phyloP scores from a whole-genome alignment of 352 stramenopile species.

The Pythium sp. region DNA sequence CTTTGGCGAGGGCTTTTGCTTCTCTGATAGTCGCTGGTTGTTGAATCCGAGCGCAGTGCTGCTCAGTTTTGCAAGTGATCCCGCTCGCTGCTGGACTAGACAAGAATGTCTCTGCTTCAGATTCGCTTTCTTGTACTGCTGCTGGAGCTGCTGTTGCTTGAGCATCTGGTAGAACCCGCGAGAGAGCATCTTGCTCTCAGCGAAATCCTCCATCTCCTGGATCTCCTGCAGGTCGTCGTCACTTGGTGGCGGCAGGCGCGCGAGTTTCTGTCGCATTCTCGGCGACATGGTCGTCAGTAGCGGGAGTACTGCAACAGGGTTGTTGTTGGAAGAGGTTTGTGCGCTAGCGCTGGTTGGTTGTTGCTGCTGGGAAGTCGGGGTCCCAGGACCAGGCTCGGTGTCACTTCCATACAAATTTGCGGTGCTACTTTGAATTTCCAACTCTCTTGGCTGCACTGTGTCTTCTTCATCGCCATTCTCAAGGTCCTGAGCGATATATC shows the following conservation, averaged over 20 bases:
- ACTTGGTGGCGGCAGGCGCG: slow-evolving; percentile 34
- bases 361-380: neutral
- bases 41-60: neutral
- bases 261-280: slow-evolving; percentile 38
- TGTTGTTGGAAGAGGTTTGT: neutral
- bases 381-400: neutral
- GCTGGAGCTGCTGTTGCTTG: slow-evolving; percentile 16
- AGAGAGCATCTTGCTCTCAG: slow-evolving; percentile 26
- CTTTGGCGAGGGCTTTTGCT: neutral
- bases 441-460: neutral
- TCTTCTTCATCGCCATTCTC: neutral
- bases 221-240: slow-evolving; percentile 36
- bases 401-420: neutral
- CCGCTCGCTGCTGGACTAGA: neutral
- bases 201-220: slow-evolving; percentile 38
- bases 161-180: slow-evolving; percentile 34
- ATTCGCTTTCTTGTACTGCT: neutral
- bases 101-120: neutral
- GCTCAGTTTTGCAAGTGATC: neutral
- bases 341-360: neutral
- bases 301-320: slow-evolving; percentile 22
- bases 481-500: neutral
- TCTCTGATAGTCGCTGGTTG: neutral
- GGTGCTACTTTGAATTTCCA: neutral
- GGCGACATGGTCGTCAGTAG: slow-evolving; percentile 50